These are phyloP conservation scores for Chlamydomonas reinhardtii DNA, from an alignment of 163 green algal species.

Conservation along the genomic window DNA sequence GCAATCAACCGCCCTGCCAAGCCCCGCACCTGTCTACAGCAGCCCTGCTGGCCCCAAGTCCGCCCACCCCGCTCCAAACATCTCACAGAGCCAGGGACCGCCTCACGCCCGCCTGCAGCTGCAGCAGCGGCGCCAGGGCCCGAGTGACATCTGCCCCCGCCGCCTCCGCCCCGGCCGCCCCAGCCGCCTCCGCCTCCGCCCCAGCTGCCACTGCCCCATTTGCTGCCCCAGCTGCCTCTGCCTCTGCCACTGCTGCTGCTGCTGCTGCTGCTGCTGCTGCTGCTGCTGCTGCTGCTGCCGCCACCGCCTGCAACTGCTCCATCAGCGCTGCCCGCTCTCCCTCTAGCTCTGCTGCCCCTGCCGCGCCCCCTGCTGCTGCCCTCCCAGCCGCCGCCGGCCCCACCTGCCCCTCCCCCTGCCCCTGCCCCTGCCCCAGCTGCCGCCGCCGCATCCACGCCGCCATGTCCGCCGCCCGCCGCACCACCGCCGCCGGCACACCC, in stretches of 20 bases:
- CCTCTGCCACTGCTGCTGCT: background rate
- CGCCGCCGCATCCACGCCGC: conserved; percentile 33
- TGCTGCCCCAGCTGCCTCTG: background rate
- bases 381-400: background rate
- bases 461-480: conserved; percentile 51
- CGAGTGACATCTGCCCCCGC: no score
- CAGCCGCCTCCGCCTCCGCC: no score
- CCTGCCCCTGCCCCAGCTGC: background rate
- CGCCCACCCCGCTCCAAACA: no score
- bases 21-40: no score
- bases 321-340: background rate
- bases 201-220: background rate
- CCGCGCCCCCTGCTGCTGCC: background rate
- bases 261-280: background rate
- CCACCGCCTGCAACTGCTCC: background rate
- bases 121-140: no score
- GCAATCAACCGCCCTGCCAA: no score
- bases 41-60: no score
- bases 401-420: background rate
- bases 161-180: no score
- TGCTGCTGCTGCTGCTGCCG: background rate
- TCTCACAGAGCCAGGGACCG: no score
- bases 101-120: no score
- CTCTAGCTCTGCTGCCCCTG: background rate
- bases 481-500: conserved; percentile 52